Evolutionary conservation across 306 rosid genomes (phyloP).

Genomic region (Parietaria judaica): DNA sequence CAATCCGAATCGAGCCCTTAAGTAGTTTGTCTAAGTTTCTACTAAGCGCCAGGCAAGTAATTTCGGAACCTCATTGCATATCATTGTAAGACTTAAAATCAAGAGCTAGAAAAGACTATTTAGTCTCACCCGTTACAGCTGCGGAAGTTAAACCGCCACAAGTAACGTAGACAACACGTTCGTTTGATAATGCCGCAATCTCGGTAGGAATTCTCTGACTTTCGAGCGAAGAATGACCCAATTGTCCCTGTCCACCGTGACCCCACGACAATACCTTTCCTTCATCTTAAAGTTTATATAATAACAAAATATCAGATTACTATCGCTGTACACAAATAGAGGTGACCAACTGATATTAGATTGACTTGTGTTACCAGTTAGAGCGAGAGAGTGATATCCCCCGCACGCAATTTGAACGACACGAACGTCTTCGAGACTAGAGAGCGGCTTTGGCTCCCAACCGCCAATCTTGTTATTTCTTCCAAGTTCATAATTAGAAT

Average conservation of each 20-base stretch:
- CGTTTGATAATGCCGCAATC: slow-evolving; percentile 52
- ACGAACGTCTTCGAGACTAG: slow-evolving; percentile 54
- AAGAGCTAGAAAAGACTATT: not conserved
- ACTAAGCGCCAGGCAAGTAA: not conserved
- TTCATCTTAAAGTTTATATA: slow-evolving; percentile 40
- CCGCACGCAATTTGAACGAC: slow-evolving; percentile 75
- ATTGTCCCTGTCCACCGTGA: slow-evolving; percentile 88
- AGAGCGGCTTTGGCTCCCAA: slow-evolving; percentile 74
- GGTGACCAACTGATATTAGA: not conserved
- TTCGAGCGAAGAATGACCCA: slow-evolving; percentile 70
- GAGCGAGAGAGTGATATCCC: slow-evolving; percentile 94
- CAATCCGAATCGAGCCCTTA: not conserved
- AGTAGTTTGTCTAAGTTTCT: not conserved
- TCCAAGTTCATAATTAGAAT: slow-evolving; percentile 91
- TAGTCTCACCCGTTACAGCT: slow-evolving; percentile 61
- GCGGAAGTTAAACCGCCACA: slow-evolving; percentile 90
- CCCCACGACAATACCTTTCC: slow-evolving; percentile 98
- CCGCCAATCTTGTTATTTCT: slow-evolving; percentile 84
- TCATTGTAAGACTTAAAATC: not conserved
- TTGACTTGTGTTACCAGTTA: slow-evolving; percentile 52
- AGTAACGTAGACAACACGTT: slow-evolving; percentile 51
- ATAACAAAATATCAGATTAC: slow-evolving; percentile 11
- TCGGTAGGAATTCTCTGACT: slow-evolving; percentile 57
- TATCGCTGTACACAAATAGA: not conserved
- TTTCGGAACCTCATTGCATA: not conserved